Conservation (phyloP, 2,329 filamentous ascomycete species). For the Thyridium curvatum region DNA sequence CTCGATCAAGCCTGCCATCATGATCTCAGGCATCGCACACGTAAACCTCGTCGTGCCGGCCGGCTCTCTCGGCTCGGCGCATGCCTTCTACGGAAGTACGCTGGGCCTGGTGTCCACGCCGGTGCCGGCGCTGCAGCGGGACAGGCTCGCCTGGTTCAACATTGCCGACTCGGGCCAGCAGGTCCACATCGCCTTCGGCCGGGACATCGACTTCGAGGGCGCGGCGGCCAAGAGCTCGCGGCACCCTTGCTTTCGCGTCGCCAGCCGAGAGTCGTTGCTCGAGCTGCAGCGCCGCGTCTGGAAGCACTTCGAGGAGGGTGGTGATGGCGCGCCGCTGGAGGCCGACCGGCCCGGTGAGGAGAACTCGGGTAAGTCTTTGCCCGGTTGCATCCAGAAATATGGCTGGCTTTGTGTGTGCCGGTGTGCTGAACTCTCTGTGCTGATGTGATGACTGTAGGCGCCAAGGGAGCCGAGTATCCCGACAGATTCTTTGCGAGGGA, state of each 20-base stretch:
- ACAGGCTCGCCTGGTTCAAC: slow-evolving; percentile 53
- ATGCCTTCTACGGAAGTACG: slow-evolving; percentile 48
- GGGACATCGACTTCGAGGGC: slow-evolving; percentile 18
- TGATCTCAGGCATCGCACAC: slow-evolving; percentile 30
- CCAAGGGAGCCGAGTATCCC: slow-evolving; percentile 52
- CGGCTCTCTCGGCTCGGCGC: slow-evolving; percentile 43
- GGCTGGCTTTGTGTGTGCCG: slow-evolving; percentile 3
- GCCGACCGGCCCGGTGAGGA: slow-evolving; percentile 48
- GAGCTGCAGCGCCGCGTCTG: slow-evolving; percentile 41
- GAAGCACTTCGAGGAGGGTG: slow-evolving; percentile 42
- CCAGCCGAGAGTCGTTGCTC: slow-evolving; percentile 37
- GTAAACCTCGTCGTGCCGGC: slow-evolving; percentile 52
- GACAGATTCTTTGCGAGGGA: slow-evolving; percentile 56
- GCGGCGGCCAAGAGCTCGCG: slow-evolving; percentile 28
- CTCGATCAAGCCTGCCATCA: slow-evolving; percentile 4
- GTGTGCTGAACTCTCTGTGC: not conserved
- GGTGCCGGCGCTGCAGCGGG: slow-evolving; percentile 46
- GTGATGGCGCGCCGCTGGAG: slow-evolving; percentile 40
- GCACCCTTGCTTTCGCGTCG: slow-evolving; percentile 54
- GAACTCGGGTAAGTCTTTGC: slow-evolving; percentile 12
- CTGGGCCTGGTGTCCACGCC: slow-evolving; percentile 45
- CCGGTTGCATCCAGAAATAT: no score
- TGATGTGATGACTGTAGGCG: slow-evolving; percentile 24
- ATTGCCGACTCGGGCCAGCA: slow-evolving; percentile 48
- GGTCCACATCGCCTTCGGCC: slow-evolving; percentile 46